These are phyloP conservation scores for Cutaneotrichosporon sp. DNA, from an alignment of 1,284 basidiomycete species.

Conservation along the genomic window DNA sequence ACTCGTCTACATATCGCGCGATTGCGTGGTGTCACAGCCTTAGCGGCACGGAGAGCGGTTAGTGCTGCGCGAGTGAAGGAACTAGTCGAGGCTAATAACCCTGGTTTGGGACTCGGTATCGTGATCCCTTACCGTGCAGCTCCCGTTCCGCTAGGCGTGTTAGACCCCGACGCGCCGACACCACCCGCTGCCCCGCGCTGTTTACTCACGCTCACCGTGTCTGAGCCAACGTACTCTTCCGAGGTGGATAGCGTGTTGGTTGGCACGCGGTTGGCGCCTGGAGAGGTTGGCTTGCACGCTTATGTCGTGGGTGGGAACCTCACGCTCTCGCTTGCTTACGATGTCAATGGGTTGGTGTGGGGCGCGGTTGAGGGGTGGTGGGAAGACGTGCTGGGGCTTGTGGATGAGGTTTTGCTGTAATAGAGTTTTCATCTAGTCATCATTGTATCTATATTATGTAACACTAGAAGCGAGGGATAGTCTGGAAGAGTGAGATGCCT, in stretches of 20 bases:
- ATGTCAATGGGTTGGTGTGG: constrained; percentile 31
- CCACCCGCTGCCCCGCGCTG: constrained; percentile 56
- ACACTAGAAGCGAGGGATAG: neutral
- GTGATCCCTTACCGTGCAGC: constrained; percentile 10
- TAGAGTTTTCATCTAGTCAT: neutral
- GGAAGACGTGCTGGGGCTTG: constrained; percentile 26
- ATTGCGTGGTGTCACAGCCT: constrained; percentile 63
- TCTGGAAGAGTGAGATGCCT: neutral
- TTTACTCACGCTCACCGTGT: constrained; percentile 71
- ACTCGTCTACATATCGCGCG: constrained; percentile 62
- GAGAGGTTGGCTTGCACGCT: constrained; percentile 70
- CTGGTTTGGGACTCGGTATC: constrained; percentile 19
- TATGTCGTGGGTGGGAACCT: constrained; percentile 57
- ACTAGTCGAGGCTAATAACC: constrained; percentile 6
- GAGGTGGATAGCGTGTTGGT: constrained; percentile 63
- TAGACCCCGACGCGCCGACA: neutral
- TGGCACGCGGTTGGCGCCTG: constrained; percentile 68
- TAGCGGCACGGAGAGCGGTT: constrained; percentile 62
- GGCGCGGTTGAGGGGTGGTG: constrained; percentile 33
- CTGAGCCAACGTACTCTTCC: constrained; percentile 64
- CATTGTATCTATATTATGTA: neutral
- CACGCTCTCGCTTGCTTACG: constrained; percentile 35
- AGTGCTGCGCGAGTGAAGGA: constrained; percentile 71
- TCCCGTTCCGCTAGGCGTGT: neutral
- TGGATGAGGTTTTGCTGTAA: constrained; percentile 25